Base-by-base conservation (phyloP, 2,329 filamentous ascomycete genomes). In the Aspergillus sp. region DNA sequence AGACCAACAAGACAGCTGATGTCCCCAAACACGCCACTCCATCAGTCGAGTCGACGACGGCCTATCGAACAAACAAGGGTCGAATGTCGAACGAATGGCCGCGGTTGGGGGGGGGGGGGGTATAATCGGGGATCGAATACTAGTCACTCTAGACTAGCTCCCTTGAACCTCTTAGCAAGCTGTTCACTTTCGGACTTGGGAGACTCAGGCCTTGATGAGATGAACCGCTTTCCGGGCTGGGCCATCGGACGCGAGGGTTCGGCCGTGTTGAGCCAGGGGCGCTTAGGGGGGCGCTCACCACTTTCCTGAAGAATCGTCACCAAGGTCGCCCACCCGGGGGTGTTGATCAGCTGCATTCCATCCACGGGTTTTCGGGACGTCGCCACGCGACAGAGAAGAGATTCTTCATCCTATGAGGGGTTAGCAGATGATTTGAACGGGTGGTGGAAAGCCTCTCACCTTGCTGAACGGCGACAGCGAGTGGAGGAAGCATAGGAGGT, bases 241-340 rank as follows among this genome's bases (percentile, higher is more conserved):
- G 65, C 60, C 54, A 65, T 59, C 61, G 62, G 62, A 56, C 59
- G 59, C 61, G 62, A 54, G 64, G 63, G 56, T 64, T 75, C 72
- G 66, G 74, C 72, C 58, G 70, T 68, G 58, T 60, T 62, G 56
- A 67, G 68, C 71, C 75, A 69, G 63, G 70, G 65, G 71, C 79
- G 88, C 82, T 94, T 95, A 74, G 86, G 86, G 83, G 87, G 84
- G 84, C 87, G 87, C 89, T 96, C 92, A 95, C 92, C 90, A 82
- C 90, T 91, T 84, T 91, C 89, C 85, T 94, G 85, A 77, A 97
- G 83, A 72, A 99, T 95, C 73, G 89, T 87, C 75, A 93, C 82
- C 68, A 99, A 81, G 54, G 90, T 97, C 73, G 92, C 89, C 94
- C 94, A 99, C 67, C 94, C 94, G 68, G 87, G 82, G 64, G 88